A percentile compares a stretch with the other conserved stretches of the same genome.
phyloP scores from a whole-genome alignment of 2,329 filamentous ascomycete genomes.

The Fusarium bulbicola region DNA sequence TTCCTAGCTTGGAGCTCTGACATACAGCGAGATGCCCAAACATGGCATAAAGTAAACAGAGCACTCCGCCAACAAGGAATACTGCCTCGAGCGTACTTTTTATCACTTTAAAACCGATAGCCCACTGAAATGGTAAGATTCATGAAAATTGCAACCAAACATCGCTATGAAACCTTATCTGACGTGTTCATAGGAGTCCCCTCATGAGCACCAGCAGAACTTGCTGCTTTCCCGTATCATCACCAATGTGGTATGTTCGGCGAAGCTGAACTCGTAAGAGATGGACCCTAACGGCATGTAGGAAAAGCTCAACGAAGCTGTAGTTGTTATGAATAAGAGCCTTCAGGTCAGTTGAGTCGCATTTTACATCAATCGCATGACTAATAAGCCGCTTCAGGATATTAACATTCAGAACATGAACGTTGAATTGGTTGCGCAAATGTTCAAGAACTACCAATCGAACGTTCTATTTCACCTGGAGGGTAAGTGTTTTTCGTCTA shows the following conservation, averaged over 20 bases:
- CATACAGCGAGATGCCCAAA: conserved; percentile 3
- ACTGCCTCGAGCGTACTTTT: background rate
- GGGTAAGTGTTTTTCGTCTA: conserved; percentile 64
- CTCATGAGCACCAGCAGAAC: conserved; percentile 97
- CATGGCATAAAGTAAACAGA: conserved; percentile 35
- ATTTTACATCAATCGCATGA: background rate
- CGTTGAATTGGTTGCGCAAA: conserved; percentile 95
- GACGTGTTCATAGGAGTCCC: conserved; percentile 74
- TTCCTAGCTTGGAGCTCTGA: background rate
- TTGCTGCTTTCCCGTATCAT: conserved; percentile 94
- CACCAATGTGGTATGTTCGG: conserved; percentile 84
- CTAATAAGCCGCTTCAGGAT: conserved; percentile 64
- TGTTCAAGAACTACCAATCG: conserved; percentile 99
- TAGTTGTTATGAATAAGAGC: conserved; percentile 91
- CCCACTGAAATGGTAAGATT: conserved; percentile 20
- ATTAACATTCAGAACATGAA: conserved; percentile 99
- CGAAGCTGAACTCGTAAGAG: background rate
- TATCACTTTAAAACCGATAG: background rate
- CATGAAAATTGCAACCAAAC: too few relatives aligned
- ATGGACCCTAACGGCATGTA: conserved; percentile 49
- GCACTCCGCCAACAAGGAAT: conserved; percentile 13
- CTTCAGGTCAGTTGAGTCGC: conserved; percentile 69
- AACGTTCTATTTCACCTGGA: conserved; percentile 97
- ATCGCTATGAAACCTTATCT: background rate
- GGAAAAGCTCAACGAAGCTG: conserved; percentile 97